phyloP scores from a whole-genome alignment of 805 yeast species.

The Saturnispora besseyi region DNA sequence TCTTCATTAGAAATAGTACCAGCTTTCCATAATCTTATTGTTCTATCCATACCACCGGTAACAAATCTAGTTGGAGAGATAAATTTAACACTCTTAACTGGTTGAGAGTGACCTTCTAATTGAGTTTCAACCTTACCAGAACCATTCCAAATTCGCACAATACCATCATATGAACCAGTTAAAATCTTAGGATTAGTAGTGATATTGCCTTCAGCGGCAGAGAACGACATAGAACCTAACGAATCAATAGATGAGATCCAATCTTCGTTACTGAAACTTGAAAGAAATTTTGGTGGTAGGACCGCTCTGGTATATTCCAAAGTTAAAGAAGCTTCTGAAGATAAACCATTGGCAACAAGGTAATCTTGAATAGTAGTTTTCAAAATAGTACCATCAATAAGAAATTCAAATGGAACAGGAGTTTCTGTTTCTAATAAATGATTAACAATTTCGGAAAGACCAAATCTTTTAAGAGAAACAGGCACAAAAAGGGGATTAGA shows the following conservation, averaged over 20 bases:
- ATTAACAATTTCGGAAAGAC: constrained; percentile 90
- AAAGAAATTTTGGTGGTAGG: constrained; percentile 86
- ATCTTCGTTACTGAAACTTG: constrained; percentile 86
- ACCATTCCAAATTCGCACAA: constrained; percentile 80
- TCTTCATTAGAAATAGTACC: constrained; percentile 35
- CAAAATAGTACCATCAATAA: constrained; percentile 75
- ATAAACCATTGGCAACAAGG: constrained; percentile 63
- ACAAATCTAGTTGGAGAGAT: constrained; percentile 66
- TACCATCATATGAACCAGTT: constrained; percentile 85
- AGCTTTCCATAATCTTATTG: constrained; percentile 80
- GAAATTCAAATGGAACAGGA: constrained; percentile 86
- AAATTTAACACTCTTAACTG: constrained; percentile 78
- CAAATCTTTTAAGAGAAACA: constrained; percentile 74
- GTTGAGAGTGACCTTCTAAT: constrained; percentile 79
- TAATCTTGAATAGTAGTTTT: constrained; percentile 76
- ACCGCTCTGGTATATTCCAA: constrained; percentile 89
- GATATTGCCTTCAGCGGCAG: constrained; percentile 22
- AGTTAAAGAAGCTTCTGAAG: constrained; percentile 69
- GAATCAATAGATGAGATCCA: constrained; percentile 81
- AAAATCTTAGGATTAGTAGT: constrained; percentile 49
- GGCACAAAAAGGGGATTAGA: constrained; percentile 88
- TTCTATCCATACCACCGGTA: constrained; percentile 83
- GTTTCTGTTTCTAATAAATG: constrained; percentile 59
- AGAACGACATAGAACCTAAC: constrained; percentile 25
- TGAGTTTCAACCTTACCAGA: constrained; percentile 76